phyloP scores from a whole-genome alignment of 345 rosid genomes.

The Litchi chinensis region DNA sequence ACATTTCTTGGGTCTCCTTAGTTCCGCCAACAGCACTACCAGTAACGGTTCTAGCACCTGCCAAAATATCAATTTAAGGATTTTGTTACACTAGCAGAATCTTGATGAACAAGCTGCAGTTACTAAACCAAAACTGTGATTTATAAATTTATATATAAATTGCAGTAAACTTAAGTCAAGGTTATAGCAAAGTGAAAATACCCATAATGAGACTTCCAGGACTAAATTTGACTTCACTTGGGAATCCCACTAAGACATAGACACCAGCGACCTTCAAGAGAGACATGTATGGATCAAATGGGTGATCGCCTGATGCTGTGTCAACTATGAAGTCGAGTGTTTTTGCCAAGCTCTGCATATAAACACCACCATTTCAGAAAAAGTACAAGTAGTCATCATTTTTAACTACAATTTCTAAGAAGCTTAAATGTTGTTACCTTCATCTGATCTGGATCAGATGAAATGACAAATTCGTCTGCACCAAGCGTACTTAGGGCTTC shows the following conservation, averaged over 20 bases:
- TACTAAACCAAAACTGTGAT: neutral
- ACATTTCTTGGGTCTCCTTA: slow-evolving; percentile 73
- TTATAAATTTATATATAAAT: neutral
- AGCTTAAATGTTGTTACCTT: slow-evolving; percentile 44
- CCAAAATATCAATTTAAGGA: slow-evolving; percentile 17
- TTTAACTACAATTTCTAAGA: slow-evolving; percentile 2
- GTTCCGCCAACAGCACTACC: slow-evolving; percentile 82
- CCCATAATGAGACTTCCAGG: slow-evolving; percentile 71
- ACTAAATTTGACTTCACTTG: slow-evolving; percentile 77
- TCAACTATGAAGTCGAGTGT: slow-evolving; percentile 80
- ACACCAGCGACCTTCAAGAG: slow-evolving; percentile 74
- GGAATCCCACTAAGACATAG: slow-evolving; percentile 74
- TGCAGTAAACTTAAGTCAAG: slow-evolving; percentile 9
- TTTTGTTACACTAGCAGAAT: neutral
- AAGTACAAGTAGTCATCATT: neutral
- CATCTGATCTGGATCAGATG: slow-evolving; percentile 77
- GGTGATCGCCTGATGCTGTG: slow-evolving; percentile 89
- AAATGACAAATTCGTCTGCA: slow-evolving; percentile 66
- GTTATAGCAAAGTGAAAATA: slow-evolving; percentile 10
- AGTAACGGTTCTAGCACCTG: slow-evolving; percentile 64
- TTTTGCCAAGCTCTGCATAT: slow-evolving; percentile 56
- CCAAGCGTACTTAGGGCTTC: slow-evolving; percentile 75
- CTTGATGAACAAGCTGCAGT: neutral
- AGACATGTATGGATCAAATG: slow-evolving; percentile 79
- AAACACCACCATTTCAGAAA: slow-evolving; percentile 8